Evolutionary conservation across 2,329 filamentous ascomycete species (phyloP).

Genomic region (Sclerotinia borealis): DNA sequence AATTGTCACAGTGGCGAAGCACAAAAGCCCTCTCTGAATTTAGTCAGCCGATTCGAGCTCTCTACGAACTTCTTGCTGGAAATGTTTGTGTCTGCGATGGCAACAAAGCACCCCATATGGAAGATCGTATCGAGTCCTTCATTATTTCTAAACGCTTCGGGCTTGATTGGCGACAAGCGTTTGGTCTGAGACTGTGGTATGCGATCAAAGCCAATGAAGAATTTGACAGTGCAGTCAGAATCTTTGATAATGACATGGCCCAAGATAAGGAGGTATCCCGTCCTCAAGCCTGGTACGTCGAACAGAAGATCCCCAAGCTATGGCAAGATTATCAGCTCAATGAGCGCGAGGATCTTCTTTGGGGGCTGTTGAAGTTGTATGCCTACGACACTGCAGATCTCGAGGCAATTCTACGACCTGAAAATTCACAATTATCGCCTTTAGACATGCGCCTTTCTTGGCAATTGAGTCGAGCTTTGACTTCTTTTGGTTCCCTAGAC

Average conservation of each 20-base stretch:
- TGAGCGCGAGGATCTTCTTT: conserved; percentile 69
- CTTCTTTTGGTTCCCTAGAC: conserved; percentile 42
- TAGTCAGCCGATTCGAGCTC: conserved; percentile 70
- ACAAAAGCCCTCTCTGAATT: conserved; percentile 84
- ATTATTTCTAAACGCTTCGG: conserved; percentile 76
- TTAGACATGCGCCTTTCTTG: conserved; percentile 74
- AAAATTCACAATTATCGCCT: conserved; percentile 69
- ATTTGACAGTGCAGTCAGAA: conserved; percentile 64
- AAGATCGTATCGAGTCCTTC: conserved; percentile 77
- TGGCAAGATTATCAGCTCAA: conserved; percentile 56
- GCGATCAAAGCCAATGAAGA: conserved; percentile 62
- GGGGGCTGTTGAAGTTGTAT: conserved; percentile 80
- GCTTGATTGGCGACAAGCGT: conserved; percentile 88
- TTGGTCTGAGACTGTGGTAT: conserved; percentile 89
- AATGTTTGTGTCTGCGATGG: conserved; percentile 82
- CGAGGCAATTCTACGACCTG: conserved; percentile 67
- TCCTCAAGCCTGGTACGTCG: conserved; percentile 66
- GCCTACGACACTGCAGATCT: conserved; percentile 55
- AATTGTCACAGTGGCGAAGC: conserved; percentile 78
- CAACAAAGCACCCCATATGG: conserved; percentile 58
- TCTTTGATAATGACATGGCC: conserved; percentile 67
- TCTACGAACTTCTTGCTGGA: conserved; percentile 85
- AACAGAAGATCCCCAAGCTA: conserved; percentile 49
- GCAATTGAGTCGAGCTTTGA: conserved; percentile 70
- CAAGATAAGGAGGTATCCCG: conserved; percentile 62